A percentile compares a stretch with the other conserved stretches of the same genome.
Conservation (phyloP, 768 basidiomycete species). For the Leucosporidium scottii region DNA sequence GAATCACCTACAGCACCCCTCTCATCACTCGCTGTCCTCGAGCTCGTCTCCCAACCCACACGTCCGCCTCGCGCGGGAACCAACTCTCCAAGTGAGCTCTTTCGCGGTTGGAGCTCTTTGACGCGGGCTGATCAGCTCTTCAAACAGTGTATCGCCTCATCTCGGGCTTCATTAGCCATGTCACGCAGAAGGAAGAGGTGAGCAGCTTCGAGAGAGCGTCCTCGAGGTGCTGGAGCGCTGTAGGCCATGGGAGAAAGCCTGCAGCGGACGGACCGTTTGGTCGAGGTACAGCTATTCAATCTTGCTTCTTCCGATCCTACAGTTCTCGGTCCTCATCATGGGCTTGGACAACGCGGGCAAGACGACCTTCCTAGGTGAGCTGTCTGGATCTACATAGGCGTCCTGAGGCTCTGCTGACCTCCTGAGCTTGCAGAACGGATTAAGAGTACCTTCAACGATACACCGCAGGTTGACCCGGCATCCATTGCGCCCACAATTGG, state of each 20-base stretch:
- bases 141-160: slow-evolving; percentile 69
- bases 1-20: no score
- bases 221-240: neutral
- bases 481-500: slow-evolving; percentile 96
- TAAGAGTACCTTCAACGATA: slow-evolving; percentile 82
- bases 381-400: no score
- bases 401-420: no score
- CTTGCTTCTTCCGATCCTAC: slow-evolving; percentile 52
- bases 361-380: slow-evolving; percentile 45
- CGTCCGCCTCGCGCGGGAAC: no score
- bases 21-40: no score
- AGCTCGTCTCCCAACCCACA: no score
- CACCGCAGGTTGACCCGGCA: slow-evolving; percentile 77
- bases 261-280: neutral
- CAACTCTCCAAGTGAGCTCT: no score
- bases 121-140: no score
- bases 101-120: no score
- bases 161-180: slow-evolving; percentile 80
- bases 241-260: neutral
- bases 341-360: slow-evolving; percentile 90
- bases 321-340: slow-evolving; percentile 90
- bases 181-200: slow-evolving; percentile 56
- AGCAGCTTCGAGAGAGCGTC: neutral
- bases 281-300: neutral
- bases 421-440: slow-evolving; percentile 58